Percentiles rank a stretch among this genome's conserved stretches.
phyloP scores from a whole-genome alignment of 2,329 filamentous ascomycete species.

The Hymenoscyphus linearis region DNA sequence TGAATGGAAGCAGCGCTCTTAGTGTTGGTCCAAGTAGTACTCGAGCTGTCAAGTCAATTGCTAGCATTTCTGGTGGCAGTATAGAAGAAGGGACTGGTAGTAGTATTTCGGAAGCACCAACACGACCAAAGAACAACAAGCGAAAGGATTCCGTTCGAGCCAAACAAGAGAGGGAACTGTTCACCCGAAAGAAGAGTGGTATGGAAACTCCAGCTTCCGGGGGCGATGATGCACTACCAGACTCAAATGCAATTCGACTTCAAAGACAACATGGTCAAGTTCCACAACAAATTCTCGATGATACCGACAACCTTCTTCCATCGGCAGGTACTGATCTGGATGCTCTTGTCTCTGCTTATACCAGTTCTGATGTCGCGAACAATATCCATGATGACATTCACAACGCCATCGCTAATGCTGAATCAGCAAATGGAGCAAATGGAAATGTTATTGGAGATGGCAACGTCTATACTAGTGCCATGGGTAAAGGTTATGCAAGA shows the following conservation, averaged over 20 bases:
- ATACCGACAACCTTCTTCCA: conserved; percentile 58
- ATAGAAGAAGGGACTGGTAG: conserved; percentile 55
- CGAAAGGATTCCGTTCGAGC: conserved; percentile 76
- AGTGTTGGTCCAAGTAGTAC: conserved; percentile 81
- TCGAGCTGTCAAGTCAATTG: conserved; percentile 82
- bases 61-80: conserved; percentile 74
- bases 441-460: conserved; percentile 48
- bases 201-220: conserved; percentile 58
- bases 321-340: conserved; percentile 69
- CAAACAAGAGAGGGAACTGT: conserved; percentile 86
- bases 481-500: conserved; percentile 76
- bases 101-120: conserved; percentile 53
- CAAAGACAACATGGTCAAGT: conserved; percentile 47
- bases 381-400: conserved; percentile 74
- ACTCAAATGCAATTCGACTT: conserved; percentile 45
- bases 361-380: conserved; percentile 69
- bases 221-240: conserved; percentile 49
- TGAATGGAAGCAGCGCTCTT: conserved; percentile 58
- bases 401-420: conserved; percentile 58
- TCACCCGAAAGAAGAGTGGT: conserved; percentile 69
- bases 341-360: conserved; percentile 69
- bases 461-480: conserved; percentile 45
- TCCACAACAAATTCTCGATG: conserved; percentile 61
- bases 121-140: conserved; percentile 63
- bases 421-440: conserved; percentile 62